phyloP scores from a whole-genome alignment of 2,329 filamentous ascomycete genomes.

The Diaporthe sp. region DNA sequence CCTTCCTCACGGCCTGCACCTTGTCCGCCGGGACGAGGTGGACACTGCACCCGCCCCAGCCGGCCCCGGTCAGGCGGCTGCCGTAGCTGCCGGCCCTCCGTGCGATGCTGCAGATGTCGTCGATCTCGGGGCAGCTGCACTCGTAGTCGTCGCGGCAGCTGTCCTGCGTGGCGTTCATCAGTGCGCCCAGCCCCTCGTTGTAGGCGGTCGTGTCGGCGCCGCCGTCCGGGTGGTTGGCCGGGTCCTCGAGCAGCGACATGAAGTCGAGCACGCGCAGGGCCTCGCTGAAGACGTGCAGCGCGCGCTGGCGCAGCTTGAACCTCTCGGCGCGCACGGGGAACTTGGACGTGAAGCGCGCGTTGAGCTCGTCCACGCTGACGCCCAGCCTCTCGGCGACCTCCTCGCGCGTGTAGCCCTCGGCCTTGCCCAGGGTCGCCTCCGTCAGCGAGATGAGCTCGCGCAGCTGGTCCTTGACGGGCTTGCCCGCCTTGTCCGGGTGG shows the following conservation, averaged over 20 bases:
- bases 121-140: constrained; percentile 93
- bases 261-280: constrained; percentile 89
- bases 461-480: constrained; percentile 74
- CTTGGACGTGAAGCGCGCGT: constrained; percentile 84
- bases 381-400: constrained; percentile 83
- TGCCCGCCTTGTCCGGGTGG: constrained; percentile 56
- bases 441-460: constrained; percentile 78
- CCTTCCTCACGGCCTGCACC: constrained; percentile 82
- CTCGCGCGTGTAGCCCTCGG: constrained; percentile 89
- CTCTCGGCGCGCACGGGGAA: constrained; percentile 90
- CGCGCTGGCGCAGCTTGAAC: constrained; percentile 90
- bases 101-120: constrained; percentile 87
- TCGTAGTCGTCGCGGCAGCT: constrained; percentile 91
- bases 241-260: constrained; percentile 79
- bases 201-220: constrained; percentile 70
- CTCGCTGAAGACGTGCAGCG: constrained; percentile 92
- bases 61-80: constrained; percentile 89
- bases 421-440: constrained; percentile 78
- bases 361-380: constrained; percentile 78
- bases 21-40: constrained; percentile 90
- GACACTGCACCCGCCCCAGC: constrained; percentile 97
- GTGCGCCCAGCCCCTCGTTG: constrained; percentile 79
- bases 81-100: constrained; percentile 85
- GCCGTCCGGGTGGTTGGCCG: constrained; percentile 52
- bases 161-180: constrained; percentile 91